phyloP scores from a whole-genome alignment of 257 asterid genomes.

The Solanum ossicruentum region DNA sequence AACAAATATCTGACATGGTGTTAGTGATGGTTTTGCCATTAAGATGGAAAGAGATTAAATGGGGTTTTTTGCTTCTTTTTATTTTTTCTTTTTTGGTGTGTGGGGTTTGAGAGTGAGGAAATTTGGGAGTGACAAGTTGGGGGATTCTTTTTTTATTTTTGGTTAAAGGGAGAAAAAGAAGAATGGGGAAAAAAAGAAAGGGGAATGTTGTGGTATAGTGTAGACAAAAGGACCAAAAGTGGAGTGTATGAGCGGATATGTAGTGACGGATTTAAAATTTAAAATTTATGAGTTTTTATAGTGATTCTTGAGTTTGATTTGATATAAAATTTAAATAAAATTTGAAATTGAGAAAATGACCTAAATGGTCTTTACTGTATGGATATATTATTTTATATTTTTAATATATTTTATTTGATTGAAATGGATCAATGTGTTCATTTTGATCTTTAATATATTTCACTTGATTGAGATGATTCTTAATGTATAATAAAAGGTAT shows the following conservation, averaged over 20 bases:
- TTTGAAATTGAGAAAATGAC: too few relatives aligned
- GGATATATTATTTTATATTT: too few relatives aligned
- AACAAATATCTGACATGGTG: background rate
- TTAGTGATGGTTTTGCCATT: conserved; percentile 11
- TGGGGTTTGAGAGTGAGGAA: background rate
- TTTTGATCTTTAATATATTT: too few relatives aligned
- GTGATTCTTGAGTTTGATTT: too few relatives aligned
- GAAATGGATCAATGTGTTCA: too few relatives aligned
- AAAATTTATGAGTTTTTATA: background rate
- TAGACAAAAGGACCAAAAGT: background rate
- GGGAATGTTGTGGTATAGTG: background rate
- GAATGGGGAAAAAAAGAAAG: background rate
- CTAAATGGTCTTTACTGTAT: too few relatives aligned
- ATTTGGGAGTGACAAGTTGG: background rate
- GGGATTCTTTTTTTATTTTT: background rate
- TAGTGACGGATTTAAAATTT: background rate
- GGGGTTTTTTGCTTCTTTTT: background rate
- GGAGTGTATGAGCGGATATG: background rate
- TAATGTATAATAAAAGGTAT: too few relatives aligned
- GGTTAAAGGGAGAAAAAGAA: background rate
- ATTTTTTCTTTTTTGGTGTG: background rate
- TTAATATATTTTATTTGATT: too few relatives aligned
- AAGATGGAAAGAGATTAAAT: background rate
- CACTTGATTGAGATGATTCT: too few relatives aligned
- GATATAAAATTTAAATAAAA: too few relatives aligned